phyloP scores from a whole-genome alignment of 2,329 filamentous ascomycete genomes.

The Colletotrichum sp. region DNA sequence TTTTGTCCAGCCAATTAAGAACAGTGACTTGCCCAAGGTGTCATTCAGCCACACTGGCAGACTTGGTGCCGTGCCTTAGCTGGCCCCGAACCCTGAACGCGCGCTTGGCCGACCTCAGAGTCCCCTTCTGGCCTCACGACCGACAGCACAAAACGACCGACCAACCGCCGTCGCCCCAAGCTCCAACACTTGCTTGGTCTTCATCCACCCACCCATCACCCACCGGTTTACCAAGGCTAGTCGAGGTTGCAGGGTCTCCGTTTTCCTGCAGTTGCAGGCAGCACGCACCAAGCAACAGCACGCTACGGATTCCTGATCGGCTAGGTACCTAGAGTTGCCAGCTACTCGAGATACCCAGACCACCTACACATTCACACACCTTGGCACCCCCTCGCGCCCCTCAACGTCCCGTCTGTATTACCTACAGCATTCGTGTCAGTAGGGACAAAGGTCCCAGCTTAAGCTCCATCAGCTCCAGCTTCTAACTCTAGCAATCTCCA shows the following conservation, averaged over 20 bases:
- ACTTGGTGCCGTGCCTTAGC: background rate
- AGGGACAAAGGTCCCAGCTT: background rate
- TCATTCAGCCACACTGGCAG: slow-evolving; percentile 1
- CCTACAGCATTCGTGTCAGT: background rate
- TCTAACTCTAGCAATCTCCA: background rate
- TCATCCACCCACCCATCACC: background rate
- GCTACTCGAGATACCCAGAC: background rate
- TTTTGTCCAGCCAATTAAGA: background rate
- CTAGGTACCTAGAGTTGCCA: background rate
- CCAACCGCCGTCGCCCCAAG: slow-evolving; percentile 12
- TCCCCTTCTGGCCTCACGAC: slow-evolving; percentile 12
- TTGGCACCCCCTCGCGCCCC: background rate
- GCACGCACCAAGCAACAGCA: background rate
- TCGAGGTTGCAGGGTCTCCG: slow-evolving; percentile 5
- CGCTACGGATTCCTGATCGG: background rate
- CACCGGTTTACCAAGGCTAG: background rate
- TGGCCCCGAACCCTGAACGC: background rate
- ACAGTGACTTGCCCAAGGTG: background rate
- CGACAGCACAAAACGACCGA: slow-evolving; percentile 6
- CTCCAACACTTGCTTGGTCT: background rate
- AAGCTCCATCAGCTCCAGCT: background rate
- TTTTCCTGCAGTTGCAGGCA: background rate
- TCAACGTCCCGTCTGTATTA: background rate
- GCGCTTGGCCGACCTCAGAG: slow-evolving; percentile 5
- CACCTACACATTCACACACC: background rate